Evolutionary conservation across 2,329 filamentous ascomycete species (phyloP).

Genomic region (Alternaria postmessia): DNA sequence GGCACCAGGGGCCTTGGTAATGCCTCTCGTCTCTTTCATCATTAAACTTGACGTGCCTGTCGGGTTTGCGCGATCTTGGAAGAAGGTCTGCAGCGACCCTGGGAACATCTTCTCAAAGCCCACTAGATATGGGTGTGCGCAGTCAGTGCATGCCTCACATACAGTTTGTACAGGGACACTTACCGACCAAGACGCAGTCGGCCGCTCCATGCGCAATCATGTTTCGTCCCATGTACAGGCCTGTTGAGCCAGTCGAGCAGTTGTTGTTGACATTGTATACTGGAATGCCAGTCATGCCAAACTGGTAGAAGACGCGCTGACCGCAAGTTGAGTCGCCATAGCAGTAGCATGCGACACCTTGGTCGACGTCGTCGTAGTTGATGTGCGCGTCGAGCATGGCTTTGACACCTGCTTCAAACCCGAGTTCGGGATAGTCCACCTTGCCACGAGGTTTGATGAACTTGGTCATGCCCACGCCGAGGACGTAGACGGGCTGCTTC

Average conservation of each 20-base stretch:
- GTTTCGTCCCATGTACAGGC: constrained; percentile 82
- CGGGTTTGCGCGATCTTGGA: constrained; percentile 84
- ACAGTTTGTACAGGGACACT: no score
- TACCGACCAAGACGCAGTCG: constrained; percentile 80
- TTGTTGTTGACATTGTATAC: constrained; percentile 99
- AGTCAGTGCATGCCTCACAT: no score
- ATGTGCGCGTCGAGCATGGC: constrained; percentile 84
- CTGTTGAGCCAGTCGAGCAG: constrained; percentile 94
- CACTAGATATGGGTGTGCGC: constrained; percentile 53
- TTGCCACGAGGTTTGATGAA: constrained; percentile 97
- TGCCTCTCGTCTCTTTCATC: constrained; percentile 82
- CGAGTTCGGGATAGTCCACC: constrained; percentile 93
- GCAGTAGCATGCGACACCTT: constrained; percentile 96
- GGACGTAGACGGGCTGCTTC: constrained; percentile 76
- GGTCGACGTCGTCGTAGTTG: constrained; percentile 95
- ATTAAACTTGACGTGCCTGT: constrained; percentile 75
- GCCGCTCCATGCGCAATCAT: constrained; percentile 81
- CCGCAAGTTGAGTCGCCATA: constrained; percentile 95
- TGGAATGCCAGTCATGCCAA: constrained; percentile 95
- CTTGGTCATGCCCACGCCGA: constrained; percentile 98
- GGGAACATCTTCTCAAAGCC: constrained; percentile 99
- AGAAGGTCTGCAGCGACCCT: constrained; percentile 83
- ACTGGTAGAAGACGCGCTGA: constrained; percentile 98
- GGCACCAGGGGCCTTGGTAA: constrained; percentile 83
- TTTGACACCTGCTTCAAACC: constrained; percentile 91